These are phyloP conservation scores for Argentina anserina DNA, from an alignment of 306 rosid species.

Conservation along the genomic window DNA sequence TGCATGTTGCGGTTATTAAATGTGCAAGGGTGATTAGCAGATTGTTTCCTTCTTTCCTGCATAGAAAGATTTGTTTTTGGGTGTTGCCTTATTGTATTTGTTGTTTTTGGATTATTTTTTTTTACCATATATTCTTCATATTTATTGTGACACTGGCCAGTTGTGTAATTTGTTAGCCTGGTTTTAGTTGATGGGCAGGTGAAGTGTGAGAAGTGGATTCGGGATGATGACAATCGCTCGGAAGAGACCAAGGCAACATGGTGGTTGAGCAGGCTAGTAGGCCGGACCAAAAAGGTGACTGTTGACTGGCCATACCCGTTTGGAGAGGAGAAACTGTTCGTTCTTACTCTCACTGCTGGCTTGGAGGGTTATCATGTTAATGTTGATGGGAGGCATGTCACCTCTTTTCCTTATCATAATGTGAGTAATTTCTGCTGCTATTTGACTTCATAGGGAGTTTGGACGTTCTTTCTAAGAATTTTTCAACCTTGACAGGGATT, in stretches of 20 bases:
- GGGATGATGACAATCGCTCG: conserved; percentile 46
- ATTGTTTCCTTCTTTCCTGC: not conserved
- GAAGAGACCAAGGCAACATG: conserved; percentile 69
- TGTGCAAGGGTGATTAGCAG: not conserved
- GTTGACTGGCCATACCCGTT: conserved; percentile 93
- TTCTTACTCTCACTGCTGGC: conserved; percentile 87
- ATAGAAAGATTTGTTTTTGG: not conserved
- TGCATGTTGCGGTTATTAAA: not conserved
- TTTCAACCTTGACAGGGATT: conserved; percentile 56
- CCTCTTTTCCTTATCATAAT: conserved; percentile 87
- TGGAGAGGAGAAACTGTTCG: conserved; percentile 71
- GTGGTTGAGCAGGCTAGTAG: conserved; percentile 82
- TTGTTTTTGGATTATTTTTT: not conserved
- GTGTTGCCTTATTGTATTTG: not conserved
- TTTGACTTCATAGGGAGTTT: conserved; percentile 10
- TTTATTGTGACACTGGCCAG: conserved; percentile 14
- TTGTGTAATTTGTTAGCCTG: conserved; percentile 39
- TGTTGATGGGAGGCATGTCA: conserved; percentile 86
- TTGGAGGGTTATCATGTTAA: conserved; percentile 91
- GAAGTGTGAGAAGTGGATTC: conserved; percentile 95
- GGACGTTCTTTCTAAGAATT: conserved; percentile 15
- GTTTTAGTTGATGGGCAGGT: conserved; percentile 82
- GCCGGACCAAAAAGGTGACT: conserved; percentile 66
- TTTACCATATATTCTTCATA: not conserved
- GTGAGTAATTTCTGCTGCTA: conserved; percentile 55